Percentiles rank a stretch among this genome's conserved stretches.
These are phyloP conservation scores for Hyaloraphidium curvatum DNA, from an alignment of 192 early-diverging fungal genomes.

Conservation along the genomic window DNA sequence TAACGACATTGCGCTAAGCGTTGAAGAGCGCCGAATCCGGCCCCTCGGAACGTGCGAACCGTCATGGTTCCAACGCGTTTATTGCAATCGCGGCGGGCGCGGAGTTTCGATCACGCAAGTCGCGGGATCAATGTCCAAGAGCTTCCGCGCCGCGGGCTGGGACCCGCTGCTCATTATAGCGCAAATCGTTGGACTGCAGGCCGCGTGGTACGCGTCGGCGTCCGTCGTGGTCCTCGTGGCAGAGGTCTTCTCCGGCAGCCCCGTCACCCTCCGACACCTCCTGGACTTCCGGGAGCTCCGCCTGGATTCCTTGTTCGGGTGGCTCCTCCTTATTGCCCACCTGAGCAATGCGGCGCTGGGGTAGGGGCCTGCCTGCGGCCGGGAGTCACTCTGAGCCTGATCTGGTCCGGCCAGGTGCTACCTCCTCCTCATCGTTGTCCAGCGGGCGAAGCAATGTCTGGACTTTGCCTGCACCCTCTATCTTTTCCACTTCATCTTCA, in stretches of 20 bases:
- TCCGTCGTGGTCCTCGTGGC: conserved; percentile 27
- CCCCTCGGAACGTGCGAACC: no score
- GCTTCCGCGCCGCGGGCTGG: conserved; percentile 18
- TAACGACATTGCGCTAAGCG: no score
- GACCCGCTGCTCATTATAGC: conserved; percentile 23
- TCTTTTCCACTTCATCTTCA: conserved; percentile 39
- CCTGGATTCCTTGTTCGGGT: conserved; percentile 42
- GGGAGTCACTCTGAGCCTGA: no score
- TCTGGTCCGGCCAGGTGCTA: conserved; percentile 1
- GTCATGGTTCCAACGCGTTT: no score
- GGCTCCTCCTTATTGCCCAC: conserved; percentile 42
- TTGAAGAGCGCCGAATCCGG: no score
- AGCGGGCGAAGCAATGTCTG: conserved; percentile 50
- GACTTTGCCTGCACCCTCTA: conserved; percentile 61
- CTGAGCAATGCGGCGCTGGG: conserved; percentile 37
- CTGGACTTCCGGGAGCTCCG: conserved; percentile 35
- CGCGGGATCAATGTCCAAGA: neutral
- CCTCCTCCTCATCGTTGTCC: conserved; percentile 29
- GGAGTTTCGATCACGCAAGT: no score
- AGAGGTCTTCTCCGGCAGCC: conserved; percentile 35
- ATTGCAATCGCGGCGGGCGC: no score
- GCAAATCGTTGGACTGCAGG: conserved; percentile 34
- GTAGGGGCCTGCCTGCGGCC: no score
- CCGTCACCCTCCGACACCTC: conserved; percentile 44
- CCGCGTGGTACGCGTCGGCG: conserved; percentile 32